Base-by-base conservation (phyloP, 192 early-diverging fungal genomes). In the Backusella tarrabulga region DNA sequence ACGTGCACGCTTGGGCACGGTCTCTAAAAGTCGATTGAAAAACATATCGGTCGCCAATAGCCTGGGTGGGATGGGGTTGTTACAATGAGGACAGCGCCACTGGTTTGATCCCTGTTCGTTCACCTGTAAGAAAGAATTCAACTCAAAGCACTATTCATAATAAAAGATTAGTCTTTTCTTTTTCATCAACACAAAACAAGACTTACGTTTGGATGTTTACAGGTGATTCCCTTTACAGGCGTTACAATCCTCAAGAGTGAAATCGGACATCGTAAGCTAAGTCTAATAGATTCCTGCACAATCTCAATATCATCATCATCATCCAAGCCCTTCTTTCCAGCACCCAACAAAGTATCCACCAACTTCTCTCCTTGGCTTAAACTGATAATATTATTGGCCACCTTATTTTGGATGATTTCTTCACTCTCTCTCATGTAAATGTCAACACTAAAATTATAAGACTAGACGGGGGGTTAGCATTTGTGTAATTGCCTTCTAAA, bases 51-150 rank as follows among this genome's bases (percentile, higher is more conserved):
- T 54, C n/a, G 66, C 67, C 9, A 80, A 44, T 8, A 71, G 46
- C 9, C 44, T 60, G 7, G 74, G 73, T 1, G 68, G 54, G 0
- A 70, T 50, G 6, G 50, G 26, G 9, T 72, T n/a, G 44, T 72
- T 80, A 40, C 79, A 80, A 40, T 71, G 74, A 19, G 79, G 79
- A 56, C 79, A 80, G 15, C 42, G 70, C 79, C 79, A 80, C 9
- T 44, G 21, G 21, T 71, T 38, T n/a, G 44, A 19, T 5, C 26
- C 34, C 7, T 38, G 34, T 72, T 19, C 15, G 50, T 80, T 80
- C 3, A 67, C 67, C 6, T 50, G 26, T 7, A 80, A 23, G 46
- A 76, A 80, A 3, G 69, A 66, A 1, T 36, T 32, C 3, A 80
- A 34, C 29, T 80, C 79, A 34, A 76, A 80, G 56, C 79, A 80